Base-by-base conservation (phyloP, 371 early-diverging fungal species). In the Cokeromyces recurvatus region DNA sequence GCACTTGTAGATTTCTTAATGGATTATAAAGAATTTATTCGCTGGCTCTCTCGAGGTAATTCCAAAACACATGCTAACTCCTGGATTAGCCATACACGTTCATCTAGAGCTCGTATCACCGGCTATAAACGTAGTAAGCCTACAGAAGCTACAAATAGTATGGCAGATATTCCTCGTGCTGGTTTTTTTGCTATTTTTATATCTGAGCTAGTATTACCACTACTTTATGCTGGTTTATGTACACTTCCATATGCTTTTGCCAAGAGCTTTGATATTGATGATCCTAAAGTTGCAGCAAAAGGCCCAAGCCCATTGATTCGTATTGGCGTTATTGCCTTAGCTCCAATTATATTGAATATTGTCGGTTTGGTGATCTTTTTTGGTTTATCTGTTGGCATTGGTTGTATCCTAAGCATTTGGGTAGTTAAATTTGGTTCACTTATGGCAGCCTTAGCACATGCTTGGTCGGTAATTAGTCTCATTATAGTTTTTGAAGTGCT, bases 1-100 rank as follows among this genome's bases (percentile, higher is more conserved):
- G 70, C 82, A 4, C 68, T 82, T 29, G 68, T 72, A 1, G 90
- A 89, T 46, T 89, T 90, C 51, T 70, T 91, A 48, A 53, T 87
- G 6, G 92, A 91, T 50, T 91, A 90, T 56, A 79, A 81, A 24
- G 87, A 83, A 51, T 90, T 81, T 58, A 64, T 91, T 39, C 79
- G 84, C 24, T 91, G 91, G 90, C 66, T 91, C 47, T 90, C 89
- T 14, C 77, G 83, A 1, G 89, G 90, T 24, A 89, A 90, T 59
- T 80, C 85, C 17, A 68, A 71, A 36, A 66, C 87, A 0, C 85
- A 89, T 57, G 66, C 68, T 48, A 82, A 85, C 55, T 91, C 91
- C 36, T 91, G 91, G 90, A 83, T 90, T 43, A 71, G 80, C 36
- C 82, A 91, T 59, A 85, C 85, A 50, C 84, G 88, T 10, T 57